Base-by-base conservation (phyloP, 2,329 filamentous ascomycete species). In the Aspergillus calidoustus region DNA sequence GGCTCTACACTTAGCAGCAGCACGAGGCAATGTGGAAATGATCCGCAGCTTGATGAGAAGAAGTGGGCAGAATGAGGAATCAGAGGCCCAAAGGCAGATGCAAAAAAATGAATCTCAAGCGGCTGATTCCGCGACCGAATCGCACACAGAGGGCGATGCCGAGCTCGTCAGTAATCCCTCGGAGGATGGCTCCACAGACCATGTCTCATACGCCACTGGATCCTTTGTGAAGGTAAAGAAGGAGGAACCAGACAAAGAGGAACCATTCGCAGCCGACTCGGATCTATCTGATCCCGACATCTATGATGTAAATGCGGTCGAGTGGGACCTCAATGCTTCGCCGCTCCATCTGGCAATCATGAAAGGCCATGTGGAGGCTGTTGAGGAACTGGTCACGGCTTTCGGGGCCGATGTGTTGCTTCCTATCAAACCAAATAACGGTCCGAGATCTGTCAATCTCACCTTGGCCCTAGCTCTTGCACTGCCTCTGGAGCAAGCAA, bases 301-400 rank as follows among this genome's bases (percentile, higher is more conserved):
- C 56, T 94, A 91, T 73, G 87, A 95, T 66, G 83, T 93, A 62
- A 89, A 96, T 66, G 85, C 90, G 1, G 72, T 91, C n/a, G 87
- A 91, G 1, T 96, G 92, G 92, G 92, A 96, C 68, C 85, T 83
- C 5, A 87, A 88, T 4, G 86, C 87, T 61, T 90, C 89, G 11
- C 87, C 92, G 1, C 81, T 96, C 4, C 92, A 96, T 73, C 83
- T 93, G 30, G 92, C 92, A 7, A 92, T 96, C 63, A 74, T 91
- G 1, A 86, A 87, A 62, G 91, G 91, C 0, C 88, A 94, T 66
- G 80, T 85, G 28, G 84, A 89, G 3, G 85, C 88, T 13, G 90
- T 94, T 17, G 86, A 88, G 60, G 75, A 87, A 28, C 84, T 96
- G 7, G 89, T 90, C 55, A 81, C 88, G 49, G 83, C 83, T 0